Percentiles rank a stretch among this genome's conserved stretches.
These are phyloP conservation scores for Biscutella laevigata DNA, from an alignment of 441 rosid genomes.

Conservation along the genomic window DNA sequence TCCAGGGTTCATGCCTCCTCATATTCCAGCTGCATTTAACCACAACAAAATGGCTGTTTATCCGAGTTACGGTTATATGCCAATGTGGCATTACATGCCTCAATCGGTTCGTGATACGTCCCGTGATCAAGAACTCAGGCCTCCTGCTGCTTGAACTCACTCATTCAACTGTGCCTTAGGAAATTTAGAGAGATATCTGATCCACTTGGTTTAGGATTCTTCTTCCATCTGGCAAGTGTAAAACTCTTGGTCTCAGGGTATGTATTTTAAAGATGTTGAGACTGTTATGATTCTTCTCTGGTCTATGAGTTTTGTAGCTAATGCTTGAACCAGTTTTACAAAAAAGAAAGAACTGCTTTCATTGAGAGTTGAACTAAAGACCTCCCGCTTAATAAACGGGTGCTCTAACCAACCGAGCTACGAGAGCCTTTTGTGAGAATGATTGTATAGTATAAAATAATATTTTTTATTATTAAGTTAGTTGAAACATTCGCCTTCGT, in stretches of 20 bases:
- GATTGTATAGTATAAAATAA: too few relatives aligned
- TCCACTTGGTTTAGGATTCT: conserved; percentile 18
- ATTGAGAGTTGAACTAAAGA: conserved; percentile 94
- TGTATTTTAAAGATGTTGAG: neutral
- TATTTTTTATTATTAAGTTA: too few relatives aligned
- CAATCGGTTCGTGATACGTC: conserved; percentile 64
- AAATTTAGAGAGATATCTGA: conserved; percentile 8
- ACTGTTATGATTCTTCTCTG: neutral
- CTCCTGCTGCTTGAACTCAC: conserved; percentile 81
- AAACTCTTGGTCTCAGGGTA: conserved; percentile 14
- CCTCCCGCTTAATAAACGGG: conserved; percentile 99
- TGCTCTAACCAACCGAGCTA: conserved; percentile 98
- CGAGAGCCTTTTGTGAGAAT: too few relatives aligned
- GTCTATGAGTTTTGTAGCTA: neutral
- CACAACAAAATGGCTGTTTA: conserved; percentile 62
- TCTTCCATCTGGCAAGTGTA: conserved; percentile 25
- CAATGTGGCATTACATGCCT: conserved; percentile 88
- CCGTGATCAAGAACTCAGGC: conserved; percentile 77
- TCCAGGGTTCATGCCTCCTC: conserved; percentile 52
- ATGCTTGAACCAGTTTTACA: neutral
- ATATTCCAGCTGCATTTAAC: conserved; percentile 46
- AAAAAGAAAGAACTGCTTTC: conserved; percentile 36
- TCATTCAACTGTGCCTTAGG: neutral
- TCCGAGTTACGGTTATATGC: conserved; percentile 66
- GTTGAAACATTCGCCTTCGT: too few relatives aligned